Percentiles rank a stretch among this genome's conserved stretches.
Evolutionary conservation across 2,329 filamentous ascomycete genomes (phyloP).

Genomic region (Diaporthe caulivora): DNA sequence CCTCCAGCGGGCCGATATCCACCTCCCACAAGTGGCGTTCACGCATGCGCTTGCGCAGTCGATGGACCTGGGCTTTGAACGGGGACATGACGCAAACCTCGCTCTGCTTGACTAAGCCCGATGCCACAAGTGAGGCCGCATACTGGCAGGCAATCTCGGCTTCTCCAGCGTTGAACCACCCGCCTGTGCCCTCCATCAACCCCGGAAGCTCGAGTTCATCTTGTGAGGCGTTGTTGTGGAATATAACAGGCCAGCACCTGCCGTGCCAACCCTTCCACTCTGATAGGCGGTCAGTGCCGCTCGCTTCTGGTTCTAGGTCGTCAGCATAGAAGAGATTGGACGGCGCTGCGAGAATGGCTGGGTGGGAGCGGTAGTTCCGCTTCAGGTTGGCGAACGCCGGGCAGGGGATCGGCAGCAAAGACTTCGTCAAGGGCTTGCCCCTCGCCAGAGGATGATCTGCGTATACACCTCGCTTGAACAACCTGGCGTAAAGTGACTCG

Average conservation of each 20-base stretch:
- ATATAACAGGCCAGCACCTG: conserved; percentile 41
- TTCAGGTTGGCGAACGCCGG: conserved; percentile 44
- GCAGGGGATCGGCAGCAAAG: conserved; percentile 42
- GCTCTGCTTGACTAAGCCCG: conserved; percentile 31
- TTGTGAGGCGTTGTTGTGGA: conserved; percentile 41
- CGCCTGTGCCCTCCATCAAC: conserved; percentile 37
- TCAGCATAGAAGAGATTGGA: conserved; percentile 44
- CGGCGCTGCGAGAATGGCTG: conserved; percentile 43
- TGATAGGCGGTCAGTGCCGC: conserved; percentile 25
- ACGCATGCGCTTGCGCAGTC: conserved; percentile 39
- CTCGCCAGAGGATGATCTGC: conserved; percentile 43
- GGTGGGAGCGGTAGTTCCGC: conserved; percentile 45
- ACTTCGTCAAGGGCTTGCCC: conserved; percentile 34
- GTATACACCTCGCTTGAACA: conserved; percentile 43
- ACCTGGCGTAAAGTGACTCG: conserved; percentile 42
- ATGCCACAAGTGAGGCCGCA: conserved; percentile 34
- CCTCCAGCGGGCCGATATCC: conserved; percentile 44
- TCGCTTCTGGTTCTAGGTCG: conserved; percentile 41
- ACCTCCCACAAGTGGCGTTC: conserved; percentile 39
- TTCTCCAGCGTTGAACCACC: conserved; percentile 43
- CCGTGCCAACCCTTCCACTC: conserved; percentile 41
- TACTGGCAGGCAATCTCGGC: conserved; percentile 40
- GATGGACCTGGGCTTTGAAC: conserved; percentile 43
- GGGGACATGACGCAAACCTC: conserved; percentile 44
- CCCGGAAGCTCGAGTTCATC: conserved; percentile 42